Base-by-base conservation (phyloP, 306 rosid genomes). In the Vigna hirtella region DNA sequence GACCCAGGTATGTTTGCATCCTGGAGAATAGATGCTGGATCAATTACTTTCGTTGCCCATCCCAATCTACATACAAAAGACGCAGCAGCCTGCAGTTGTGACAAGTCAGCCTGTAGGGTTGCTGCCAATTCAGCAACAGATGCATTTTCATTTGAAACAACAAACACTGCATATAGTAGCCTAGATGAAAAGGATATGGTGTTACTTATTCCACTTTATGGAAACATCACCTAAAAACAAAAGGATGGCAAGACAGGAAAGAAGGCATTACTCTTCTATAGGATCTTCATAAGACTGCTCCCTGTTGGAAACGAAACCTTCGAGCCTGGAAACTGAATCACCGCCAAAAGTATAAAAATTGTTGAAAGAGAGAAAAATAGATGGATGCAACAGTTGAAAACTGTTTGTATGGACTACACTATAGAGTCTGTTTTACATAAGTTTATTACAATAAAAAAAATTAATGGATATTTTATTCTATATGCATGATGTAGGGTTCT, bases 201-300 rank as follows among this genome's bases (percentile, higher is more conserved):
- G 69, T 77, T 80, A 85, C 28, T 82, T 48, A 12, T 20, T 3
- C 73, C 84, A 53, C 38, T 66, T 42, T 30, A 26, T 34, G 17
- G 42, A 74, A 77, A 80, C 57, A 77, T 73, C 63, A 78, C 56
- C 71, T 55, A 40, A 57, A 81, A 77, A 15, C 55, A 71, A 68
- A 22, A 26, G 13, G 16, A 74, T 9, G 72, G 42, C 49, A 30
- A 68, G 17, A 57, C 40, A 71, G 50, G 85, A 82, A 76, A 16
- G 78, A 85, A 79, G 59, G 75, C 79, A 90, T 86, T 96, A 96
- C 98, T 96, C 99, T 91, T 96, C 99, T 75, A 93, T 96, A 62
- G 98, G 99, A 83, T 96, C 98, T 86, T 96, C 99, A 30, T 96
- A 96, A 59, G 99, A 93, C 88, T 96, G 98, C 93, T 96, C 99